Conservation (phyloP, 331 rosid genomes). For the Spiraea crenata region DNA sequence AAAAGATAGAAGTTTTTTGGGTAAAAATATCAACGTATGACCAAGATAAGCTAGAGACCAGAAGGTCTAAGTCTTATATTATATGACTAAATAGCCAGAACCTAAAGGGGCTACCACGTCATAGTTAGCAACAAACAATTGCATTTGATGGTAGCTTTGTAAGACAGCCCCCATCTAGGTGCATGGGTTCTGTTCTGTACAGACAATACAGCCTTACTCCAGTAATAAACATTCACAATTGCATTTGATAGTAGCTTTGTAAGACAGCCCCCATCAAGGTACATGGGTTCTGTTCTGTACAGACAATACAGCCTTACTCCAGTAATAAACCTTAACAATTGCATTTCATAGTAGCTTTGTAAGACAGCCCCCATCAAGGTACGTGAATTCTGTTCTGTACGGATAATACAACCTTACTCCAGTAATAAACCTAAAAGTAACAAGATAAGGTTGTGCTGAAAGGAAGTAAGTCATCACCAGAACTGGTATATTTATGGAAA, state of each 20-base stretch:
- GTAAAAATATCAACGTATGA: background rate
- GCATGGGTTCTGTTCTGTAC: background rate
- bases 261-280: constrained; percentile 3
- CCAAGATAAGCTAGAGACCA: background rate
- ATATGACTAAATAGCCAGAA: background rate
- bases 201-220: background rate
- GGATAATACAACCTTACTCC: background rate
- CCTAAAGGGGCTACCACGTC: background rate
- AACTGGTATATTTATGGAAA: background rate
- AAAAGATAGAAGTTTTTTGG: background rate
- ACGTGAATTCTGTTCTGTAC: background rate
- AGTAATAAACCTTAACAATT: background rate
- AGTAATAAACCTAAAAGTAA: background rate
- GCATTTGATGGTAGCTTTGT: background rate
- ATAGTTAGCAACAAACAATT: background rate
- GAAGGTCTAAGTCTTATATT: background rate
- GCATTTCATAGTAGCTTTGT: background rate
- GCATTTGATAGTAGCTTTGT: background rate
- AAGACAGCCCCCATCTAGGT: constrained; percentile 1
- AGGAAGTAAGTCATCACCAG: background rate
- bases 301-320: background rate
- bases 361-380: constrained; percentile 3
- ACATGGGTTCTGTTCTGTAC: background rate
- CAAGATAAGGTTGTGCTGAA: background rate
- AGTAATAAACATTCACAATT: background rate